These are phyloP conservation scores for peach (Prunus persica) DNA, from an alignment of 306 rosid genomes.

Conservation along the genomic window DNA sequence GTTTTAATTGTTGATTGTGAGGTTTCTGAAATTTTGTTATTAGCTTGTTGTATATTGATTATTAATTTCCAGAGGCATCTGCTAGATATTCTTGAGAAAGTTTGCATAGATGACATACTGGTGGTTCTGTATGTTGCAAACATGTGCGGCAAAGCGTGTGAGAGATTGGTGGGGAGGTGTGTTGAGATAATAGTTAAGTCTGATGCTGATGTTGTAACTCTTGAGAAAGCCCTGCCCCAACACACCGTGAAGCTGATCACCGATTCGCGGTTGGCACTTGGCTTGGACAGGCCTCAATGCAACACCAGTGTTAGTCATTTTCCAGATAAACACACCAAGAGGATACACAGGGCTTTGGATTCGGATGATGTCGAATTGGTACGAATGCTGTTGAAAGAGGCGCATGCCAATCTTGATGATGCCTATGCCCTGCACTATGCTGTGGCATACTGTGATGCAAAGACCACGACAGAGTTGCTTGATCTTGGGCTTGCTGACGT, in stretches of 20 bases:
- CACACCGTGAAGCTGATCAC: conserved; percentile 34
- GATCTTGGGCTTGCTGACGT: conserved; percentile 65
- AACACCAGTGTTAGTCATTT: not conserved
- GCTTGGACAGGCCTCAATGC: conserved; percentile 23
- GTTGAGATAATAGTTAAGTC: conserved; percentile 44
- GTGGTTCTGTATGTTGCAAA: conserved; percentile 48
- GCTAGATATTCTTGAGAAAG: conserved; percentile 45
- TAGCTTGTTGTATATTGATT: conserved; percentile 14
- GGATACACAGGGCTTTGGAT: conserved; percentile 66
- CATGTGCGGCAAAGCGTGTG: conserved; percentile 46
- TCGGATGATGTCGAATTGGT: conserved; percentile 66
- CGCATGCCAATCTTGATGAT: conserved; percentile 54
- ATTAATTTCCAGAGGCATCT: conserved; percentile 45
- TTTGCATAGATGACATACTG: conserved; percentile 45
- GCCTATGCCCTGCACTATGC: conserved; percentile 69
- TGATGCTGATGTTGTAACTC: conserved; percentile 37
- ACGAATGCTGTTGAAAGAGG: conserved; percentile 58
- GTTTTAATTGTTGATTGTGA: not conserved
- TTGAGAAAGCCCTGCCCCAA: conserved; percentile 52
- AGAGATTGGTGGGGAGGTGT: conserved; percentile 31
- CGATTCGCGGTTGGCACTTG: conserved; percentile 33
- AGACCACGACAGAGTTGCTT: conserved; percentile 54
- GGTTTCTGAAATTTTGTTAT: not conserved
- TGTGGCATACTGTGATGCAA: conserved; percentile 60
- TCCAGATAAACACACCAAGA: conserved; percentile 53